phyloP scores from a whole-genome alignment of 257 asterid species.

The Thymus quinquecostatus region DNA sequence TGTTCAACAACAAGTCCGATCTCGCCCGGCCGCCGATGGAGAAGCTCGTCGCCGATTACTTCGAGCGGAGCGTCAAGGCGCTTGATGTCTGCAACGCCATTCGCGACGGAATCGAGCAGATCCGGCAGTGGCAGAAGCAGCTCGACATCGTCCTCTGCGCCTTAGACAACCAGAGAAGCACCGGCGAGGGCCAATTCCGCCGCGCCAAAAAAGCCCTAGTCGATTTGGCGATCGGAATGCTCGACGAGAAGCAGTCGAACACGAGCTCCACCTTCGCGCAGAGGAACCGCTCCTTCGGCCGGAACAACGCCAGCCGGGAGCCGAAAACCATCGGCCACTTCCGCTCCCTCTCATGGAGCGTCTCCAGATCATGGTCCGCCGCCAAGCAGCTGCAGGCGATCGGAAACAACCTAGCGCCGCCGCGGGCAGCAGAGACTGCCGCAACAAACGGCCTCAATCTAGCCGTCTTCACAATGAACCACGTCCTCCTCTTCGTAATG shows the following conservation, averaged over 20 bases:
- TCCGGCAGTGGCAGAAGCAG: conserved; percentile 66
- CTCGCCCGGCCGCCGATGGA: conserved; percentile 52
- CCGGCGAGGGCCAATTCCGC: conserved; percentile 77
- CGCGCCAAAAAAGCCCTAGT: conserved; percentile 68
- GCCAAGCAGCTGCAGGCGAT: conserved; percentile 84
- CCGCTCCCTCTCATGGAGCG: conserved; percentile 92
- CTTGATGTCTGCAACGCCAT: conserved; percentile 75
- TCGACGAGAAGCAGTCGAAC: conserved; percentile 61
- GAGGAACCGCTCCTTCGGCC: conserved; percentile 82
- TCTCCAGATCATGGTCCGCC: conserved; percentile 94
- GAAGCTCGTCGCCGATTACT: conserved; percentile 44
- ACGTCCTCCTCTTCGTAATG: conserved; percentile 71
- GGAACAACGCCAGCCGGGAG: conserved; percentile 48
- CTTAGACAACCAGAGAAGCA: conserved; percentile 47
- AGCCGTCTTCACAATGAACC: conserved; percentile 77
- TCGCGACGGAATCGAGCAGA: conserved; percentile 72
- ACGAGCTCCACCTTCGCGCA: conserved; percentile 43
- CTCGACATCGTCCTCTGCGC: conserved; percentile 69
- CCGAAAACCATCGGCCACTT: conserved; percentile 52
- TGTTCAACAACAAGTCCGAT: conserved; percentile 39
- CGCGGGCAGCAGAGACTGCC: conserved; percentile 55
- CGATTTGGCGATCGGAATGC: conserved; percentile 58
- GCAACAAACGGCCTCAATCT: conserved; percentile 69
- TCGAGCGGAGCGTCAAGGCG: conserved; percentile 71
- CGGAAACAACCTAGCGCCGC: conserved; percentile 63